Conservation (phyloP, 2,329 filamentous ascomycete species). For the Exophiala mesophila region DNA sequence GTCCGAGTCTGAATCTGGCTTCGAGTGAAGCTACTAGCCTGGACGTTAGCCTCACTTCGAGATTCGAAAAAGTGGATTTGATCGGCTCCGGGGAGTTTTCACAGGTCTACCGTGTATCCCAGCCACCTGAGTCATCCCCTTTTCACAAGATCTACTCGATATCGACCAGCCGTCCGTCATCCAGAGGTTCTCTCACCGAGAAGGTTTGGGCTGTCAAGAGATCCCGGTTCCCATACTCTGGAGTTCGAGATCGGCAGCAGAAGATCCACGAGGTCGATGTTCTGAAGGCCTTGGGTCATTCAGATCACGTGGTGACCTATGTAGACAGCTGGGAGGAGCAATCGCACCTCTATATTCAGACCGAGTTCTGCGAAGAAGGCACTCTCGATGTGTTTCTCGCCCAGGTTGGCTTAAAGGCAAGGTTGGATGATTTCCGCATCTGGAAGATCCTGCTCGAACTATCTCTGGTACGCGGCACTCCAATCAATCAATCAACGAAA, state of each 20-base stretch:
- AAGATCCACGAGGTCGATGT: slow-evolving; percentile 81
- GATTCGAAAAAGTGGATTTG: slow-evolving; percentile 75
- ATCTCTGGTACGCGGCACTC: slow-evolving; percentile 59
- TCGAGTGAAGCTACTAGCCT: slow-evolving; percentile 66
- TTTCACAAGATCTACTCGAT: slow-evolving; percentile 41
- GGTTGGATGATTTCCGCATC: slow-evolving; percentile 93
- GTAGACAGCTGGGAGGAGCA: slow-evolving; percentile 84
- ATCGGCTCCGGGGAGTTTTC: slow-evolving; percentile 91
- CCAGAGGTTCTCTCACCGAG: slow-evolving; percentile 51
- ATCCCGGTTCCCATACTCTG: slow-evolving; percentile 72
- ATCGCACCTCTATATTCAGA: slow-evolving; percentile 89
- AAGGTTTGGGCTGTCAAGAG: slow-evolving; percentile 91
- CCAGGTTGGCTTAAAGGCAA: slow-evolving; percentile 74
- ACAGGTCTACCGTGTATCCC: slow-evolving; percentile 74
- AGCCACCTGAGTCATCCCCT: slow-evolving; percentile 34
- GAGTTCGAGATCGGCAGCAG: slow-evolving; percentile 71
- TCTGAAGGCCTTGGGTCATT: slow-evolving; percentile 68
- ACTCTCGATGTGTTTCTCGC: slow-evolving; percentile 80
- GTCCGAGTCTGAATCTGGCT: slow-evolving; percentile 65
- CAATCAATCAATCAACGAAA: slow-evolving; percentile 1
- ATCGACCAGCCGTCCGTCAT: slow-evolving; percentile 44
- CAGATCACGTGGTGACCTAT: slow-evolving; percentile 80
- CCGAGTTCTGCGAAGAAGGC: slow-evolving; percentile 92
- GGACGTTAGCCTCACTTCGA: slow-evolving; percentile 66
- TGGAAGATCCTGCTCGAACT: slow-evolving; percentile 96